phyloP scores from a whole-genome alignment of 768 basidiomycete species.

The Tulasnella sp. region DNA sequence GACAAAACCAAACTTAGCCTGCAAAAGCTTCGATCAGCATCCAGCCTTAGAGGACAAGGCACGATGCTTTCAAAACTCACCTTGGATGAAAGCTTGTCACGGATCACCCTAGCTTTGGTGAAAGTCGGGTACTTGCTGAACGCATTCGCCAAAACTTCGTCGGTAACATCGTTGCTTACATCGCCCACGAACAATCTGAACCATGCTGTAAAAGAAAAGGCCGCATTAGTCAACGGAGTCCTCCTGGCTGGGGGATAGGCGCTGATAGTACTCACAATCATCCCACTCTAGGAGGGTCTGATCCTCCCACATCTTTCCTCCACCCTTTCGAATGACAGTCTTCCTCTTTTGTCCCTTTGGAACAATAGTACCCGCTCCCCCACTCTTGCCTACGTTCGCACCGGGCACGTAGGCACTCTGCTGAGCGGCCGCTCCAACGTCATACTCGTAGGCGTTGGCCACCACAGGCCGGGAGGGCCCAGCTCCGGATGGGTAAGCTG shows the following conservation, averaged over 20 bases:
- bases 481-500: conserved; percentile 1
- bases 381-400: conserved; percentile 83
- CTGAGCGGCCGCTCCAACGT: conserved; percentile 84
- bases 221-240: neutral
- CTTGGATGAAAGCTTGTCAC: conserved; percentile 92
- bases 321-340: conserved; percentile 93
- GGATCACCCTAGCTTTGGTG: conserved; percentile 90
- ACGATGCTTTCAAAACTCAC: conserved; percentile 42
- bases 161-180: conserved; percentile 95
- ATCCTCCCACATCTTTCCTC: conserved; percentile 97
- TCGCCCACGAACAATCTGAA: conserved; percentile 97
- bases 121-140: conserved; percentile 93
- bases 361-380: conserved; percentile 78
- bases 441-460: conserved; percentile 82
- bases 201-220: conserved; percentile 60
- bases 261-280: conserved; percentile 59
- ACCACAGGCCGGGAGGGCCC: conserved; percentile 7
- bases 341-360: conserved; percentile 88
- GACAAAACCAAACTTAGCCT: conserved; percentile 97
- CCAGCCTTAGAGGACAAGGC: neutral
- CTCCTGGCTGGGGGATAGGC: neutral
- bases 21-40: neutral
- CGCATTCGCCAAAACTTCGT: conserved; percentile 87
- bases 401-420: conserved; percentile 91
- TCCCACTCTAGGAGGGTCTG: conserved; percentile 97